phyloP scores from a whole-genome alignment of 73 alveolate species.

The Stentor roeselii region DNA sequence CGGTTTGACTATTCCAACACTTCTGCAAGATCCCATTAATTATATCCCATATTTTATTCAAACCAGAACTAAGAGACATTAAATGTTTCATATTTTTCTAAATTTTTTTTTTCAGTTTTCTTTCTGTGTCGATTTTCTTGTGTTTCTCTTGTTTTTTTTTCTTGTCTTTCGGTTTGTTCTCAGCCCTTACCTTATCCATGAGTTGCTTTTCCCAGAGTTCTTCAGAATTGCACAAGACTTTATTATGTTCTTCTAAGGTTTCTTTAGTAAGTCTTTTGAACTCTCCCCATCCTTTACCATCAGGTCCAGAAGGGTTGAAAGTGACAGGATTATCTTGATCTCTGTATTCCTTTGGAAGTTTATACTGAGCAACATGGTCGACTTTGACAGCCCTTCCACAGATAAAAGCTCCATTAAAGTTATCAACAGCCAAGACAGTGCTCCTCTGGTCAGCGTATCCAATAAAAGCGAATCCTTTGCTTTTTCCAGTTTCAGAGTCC shows the following conservation, averaged over 20 bases:
- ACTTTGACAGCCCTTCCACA: constrained; percentile 87
- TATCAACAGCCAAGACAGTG: constrained; percentile 96
- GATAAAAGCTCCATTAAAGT: constrained; percentile 85
- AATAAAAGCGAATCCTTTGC: constrained; percentile 90
- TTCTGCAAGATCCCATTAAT: no score
- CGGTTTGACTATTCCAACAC: no score
- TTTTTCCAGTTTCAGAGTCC: constrained; percentile 91
- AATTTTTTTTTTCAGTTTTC: no score
- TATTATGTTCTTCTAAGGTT: constrained; percentile 67
- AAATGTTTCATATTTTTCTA: no score
- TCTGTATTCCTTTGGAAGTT: constrained; percentile 83
- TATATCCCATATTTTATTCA: no score
- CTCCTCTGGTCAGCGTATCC: constrained; percentile 94
- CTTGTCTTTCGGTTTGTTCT: constrained; percentile 24
- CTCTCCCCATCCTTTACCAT: constrained; percentile 99
- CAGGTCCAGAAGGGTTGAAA: constrained; percentile 94
- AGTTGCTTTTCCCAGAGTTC: constrained; percentile 42
- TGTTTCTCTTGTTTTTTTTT: constrained; percentile 23
- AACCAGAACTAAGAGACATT: no score
- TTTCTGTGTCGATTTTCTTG: no score
- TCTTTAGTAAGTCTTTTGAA: constrained; percentile 79
- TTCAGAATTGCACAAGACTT: constrained; percentile 29
- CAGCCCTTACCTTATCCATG: constrained; percentile 32
- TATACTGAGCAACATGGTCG: constrained; percentile 88
- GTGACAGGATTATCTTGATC: constrained; percentile 61